These are phyloP conservation scores for Cryptococcus sp. DNA, from an alignment of 1,284 basidiomycete species.

Conservation along the genomic window DNA sequence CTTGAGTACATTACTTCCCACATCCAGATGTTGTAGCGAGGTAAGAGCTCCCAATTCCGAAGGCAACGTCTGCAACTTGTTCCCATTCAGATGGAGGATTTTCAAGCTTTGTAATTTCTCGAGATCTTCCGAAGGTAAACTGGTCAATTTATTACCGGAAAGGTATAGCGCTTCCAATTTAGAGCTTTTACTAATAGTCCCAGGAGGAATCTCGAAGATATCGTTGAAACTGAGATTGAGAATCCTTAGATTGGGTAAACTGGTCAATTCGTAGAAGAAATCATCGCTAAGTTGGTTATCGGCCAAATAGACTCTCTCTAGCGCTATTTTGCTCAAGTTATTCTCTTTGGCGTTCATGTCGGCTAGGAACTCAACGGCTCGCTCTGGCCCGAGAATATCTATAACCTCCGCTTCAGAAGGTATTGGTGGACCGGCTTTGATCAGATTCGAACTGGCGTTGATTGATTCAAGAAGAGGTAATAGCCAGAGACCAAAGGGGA, in stretches of 20 bases:
- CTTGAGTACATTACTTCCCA: constrained; percentile 89
- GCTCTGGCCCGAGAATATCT: constrained; percentile 14
- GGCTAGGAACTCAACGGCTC: constrained; percentile 1
- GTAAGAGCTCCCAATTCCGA: constrained; percentile 81
- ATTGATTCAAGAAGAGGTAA: constrained; percentile 70
- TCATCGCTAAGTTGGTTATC: constrained; percentile 88
- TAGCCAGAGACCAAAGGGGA: constrained; percentile 78
- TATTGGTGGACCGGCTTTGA: constrained; percentile 69
- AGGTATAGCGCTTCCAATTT: constrained; percentile 82
- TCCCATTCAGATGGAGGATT: constrained; percentile 87
- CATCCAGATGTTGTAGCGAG: constrained; percentile 79
- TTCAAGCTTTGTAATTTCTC: constrained; percentile 62
- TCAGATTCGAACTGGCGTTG: constrained; percentile 85
- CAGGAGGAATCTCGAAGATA: constrained; percentile 78
- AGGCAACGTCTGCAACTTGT: constrained; percentile 87
- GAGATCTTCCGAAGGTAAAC: constrained; percentile 82
- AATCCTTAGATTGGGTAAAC: constrained; percentile 70
- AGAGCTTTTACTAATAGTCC: constrained; percentile 66
- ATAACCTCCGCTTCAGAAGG: constrained; percentile 39
- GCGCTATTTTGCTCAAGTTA: not conserved
- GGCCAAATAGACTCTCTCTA: constrained; percentile 62
- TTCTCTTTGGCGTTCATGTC: not conserved
- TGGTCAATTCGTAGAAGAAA: constrained; percentile 65
- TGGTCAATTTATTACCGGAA: constrained; percentile 87
- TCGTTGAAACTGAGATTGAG: constrained; percentile 96